Evolutionary conservation across 441 rosid genomes (phyloP), one percentile per base, ranked within the genome.

Genomic region (Eruca vesicaria): DNA sequence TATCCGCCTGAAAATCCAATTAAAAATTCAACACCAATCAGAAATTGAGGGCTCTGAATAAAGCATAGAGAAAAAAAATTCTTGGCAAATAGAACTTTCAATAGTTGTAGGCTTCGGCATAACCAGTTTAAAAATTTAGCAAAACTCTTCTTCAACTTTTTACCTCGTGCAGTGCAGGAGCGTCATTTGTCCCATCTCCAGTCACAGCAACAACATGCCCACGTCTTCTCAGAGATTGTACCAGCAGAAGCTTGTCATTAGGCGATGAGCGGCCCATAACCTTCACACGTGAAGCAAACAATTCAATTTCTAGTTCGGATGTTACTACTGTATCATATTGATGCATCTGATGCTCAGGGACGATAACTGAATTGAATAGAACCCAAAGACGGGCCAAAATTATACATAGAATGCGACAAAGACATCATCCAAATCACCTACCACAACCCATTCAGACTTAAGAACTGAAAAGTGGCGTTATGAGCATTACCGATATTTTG

Each of bases 261-360:
- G 99, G 99, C 4, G 98, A 89, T 63, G 97, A 96, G 29, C 97
- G 86, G 64, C 89, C 99, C 98, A 96, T 96, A 55, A 96, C 98
- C 98, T 93, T 77, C 14, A 73, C 43, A 64, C 2, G 58, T 63
- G 31, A n/a, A 68, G 63, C 45, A 73, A 35, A 35, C 29, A 5
- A 26, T 26, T 26, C 28, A 45, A 52, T 41, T 67, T 78, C n/a
- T 3, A 19, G 52, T 28, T 72, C 45, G 57, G 31, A 10, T 36
- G 38, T 60, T 77, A 19, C 23, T 23, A 65, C 73, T 38, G 35
- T 21, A 65, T 35, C 55, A 70, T 35, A 29, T 53, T 50, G 15
- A 55, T 28, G 33, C 19, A 68, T 26, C 18, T 16, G 56, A 53
- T 63, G 31, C 8, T 38, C 21, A 32, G 31, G 15, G 60, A 57